Evolutionary conservation across 2,329 filamentous ascomycete species (phyloP), one percentile per base, ranked within the genome.

Genomic region (Ophiocordyceps sinensis): DNA sequence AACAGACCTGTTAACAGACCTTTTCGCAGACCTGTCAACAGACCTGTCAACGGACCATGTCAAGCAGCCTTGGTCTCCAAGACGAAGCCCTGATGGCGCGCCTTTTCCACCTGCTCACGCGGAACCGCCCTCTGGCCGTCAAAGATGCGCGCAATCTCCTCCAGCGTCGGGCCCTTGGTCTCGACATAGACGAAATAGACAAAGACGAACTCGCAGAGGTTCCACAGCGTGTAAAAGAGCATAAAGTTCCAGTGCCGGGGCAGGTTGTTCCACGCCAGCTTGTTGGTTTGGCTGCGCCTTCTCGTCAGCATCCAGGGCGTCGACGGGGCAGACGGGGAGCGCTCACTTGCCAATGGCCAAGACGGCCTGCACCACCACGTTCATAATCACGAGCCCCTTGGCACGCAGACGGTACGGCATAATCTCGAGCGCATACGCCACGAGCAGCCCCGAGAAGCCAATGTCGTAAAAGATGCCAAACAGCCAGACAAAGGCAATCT

Each of bases 161-260:
- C 80, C 1, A 85, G 73, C 2, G 79, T 83, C 0, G 77, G 76
- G 4, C 79, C 79, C 51, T 75, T 77, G 15, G 80, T 85, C 63
- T 85, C 80, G 42, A 80, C 70, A 55, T 78, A 80, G 56, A 80
- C 71, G 63, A 77, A 76, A 59, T 70, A 79, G 30, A 81, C 75
- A 49, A 80, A 78, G 37, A 73, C 45, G 37, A 79, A 61, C 57
- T 80, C 73, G 51, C 69, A 56, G 37, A 70, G 62, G 53, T 79
- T 71, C 76, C 76, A 80, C 42, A 75, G 56, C 19, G 73, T 75
- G 59, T 80, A 81, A 60, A 79, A 77, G 37, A 79, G 65, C 66
- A 77, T 79, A 43, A 81, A 72, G 58, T 79, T 70, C 73, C 75
- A 80, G 57, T 79, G 70, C 41, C 67, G 60, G 15, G 71, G 70